These are phyloP conservation scores for Peronosclerospora sorghi DNA, from an alignment of 352 stramenopile genomes.

Conservation along the genomic window DNA sequence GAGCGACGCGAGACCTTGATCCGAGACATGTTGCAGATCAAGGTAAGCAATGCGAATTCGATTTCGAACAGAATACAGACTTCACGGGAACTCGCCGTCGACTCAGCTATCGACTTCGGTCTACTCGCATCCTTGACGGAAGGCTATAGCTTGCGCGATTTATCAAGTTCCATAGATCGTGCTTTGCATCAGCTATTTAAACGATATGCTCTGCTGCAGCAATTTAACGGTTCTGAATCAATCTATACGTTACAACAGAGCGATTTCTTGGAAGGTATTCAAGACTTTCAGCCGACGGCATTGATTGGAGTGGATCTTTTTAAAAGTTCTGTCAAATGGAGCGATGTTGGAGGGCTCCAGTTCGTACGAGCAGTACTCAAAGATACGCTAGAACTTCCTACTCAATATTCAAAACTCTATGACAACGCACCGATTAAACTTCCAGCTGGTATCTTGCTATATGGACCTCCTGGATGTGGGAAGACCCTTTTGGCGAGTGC, in stretches of 20 bases:
- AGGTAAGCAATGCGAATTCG: conserved; percentile 33
- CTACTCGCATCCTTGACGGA: conserved; percentile 56
- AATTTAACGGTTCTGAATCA: not conserved
- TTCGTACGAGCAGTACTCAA: conserved; percentile 78
- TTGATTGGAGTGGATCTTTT: conserved; percentile 75
- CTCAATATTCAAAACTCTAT: conserved; percentile 69
- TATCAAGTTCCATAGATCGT: conserved; percentile 55
- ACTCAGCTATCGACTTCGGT: conserved; percentile 52
- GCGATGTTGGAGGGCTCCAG: conserved; percentile 74
- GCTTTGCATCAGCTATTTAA: conserved; percentile 57
- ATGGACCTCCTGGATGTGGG: conserved; percentile 85
- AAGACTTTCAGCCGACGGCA: conserved; percentile 73
- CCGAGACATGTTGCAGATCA: too few relatives aligned
- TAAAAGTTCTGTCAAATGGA: conserved; percentile 82
- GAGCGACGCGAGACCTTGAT: too few relatives aligned
- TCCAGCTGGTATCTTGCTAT: conserved; percentile 79
- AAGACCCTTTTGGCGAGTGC: conserved; percentile 85
- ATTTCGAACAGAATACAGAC: conserved; percentile 5
- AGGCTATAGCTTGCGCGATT: conserved; percentile 72
- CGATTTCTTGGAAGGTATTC: conserved; percentile 66
- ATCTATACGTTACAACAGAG: conserved; percentile 32
- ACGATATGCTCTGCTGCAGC: conserved; percentile 20
- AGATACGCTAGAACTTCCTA: conserved; percentile 83
- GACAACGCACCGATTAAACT: conserved; percentile 75
- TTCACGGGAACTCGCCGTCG: conserved; percentile 16